Percentiles rank a stretch among this genome's conserved stretches.
Evolutionary conservation across 2,329 filamentous ascomycete species (phyloP).

Genomic region (Scedosporium dehoogii): DNA sequence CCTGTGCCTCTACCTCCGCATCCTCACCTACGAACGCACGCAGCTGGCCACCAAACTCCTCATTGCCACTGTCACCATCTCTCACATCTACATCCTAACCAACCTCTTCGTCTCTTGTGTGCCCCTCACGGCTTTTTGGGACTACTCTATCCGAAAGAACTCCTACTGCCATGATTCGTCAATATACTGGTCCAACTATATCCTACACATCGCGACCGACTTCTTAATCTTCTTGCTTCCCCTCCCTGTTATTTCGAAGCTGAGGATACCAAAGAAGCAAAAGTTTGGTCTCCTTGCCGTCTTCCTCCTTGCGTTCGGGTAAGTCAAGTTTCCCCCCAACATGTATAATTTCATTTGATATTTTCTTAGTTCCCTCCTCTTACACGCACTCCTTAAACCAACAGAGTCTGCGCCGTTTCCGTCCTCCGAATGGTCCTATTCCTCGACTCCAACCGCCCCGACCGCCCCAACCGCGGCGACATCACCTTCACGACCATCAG

Average conservation of each 20-base stretch:
- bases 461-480: slow-evolving; percentile 2
- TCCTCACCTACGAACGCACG: slow-evolving; percentile 14
- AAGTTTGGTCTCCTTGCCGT: slow-evolving; percentile 16
- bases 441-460: background rate
- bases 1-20: slow-evolving; percentile 15
- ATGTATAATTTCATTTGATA: too few species aligned
- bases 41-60: slow-evolving; percentile 15
- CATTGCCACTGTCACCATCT: slow-evolving; percentile 11
- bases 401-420: slow-evolving; percentile 25
- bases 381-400: background rate
- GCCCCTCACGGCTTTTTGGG: slow-evolving; percentile 12
- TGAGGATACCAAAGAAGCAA: slow-evolving; percentile 15
- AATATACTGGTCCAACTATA: slow-evolving; percentile 19
- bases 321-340: slow-evolving; percentile 6
- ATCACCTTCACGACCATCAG: slow-evolving; percentile 6
- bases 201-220: slow-evolving; percentile 19
- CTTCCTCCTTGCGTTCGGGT: slow-evolving; percentile 17
- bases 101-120: slow-evolving; percentile 15
- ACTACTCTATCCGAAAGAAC: background rate
- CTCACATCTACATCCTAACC: slow-evolving; percentile 14
- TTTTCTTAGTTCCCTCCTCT: background rate
- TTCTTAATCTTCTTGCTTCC: slow-evolving; percentile 18
- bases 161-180: slow-evolving; percentile 9
- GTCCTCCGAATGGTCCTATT: slow-evolving; percentile 16
- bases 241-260: slow-evolving; percentile 16